Evolutionary conservation across 169 alveolate species (phyloP), one percentile per base, ranked within the genome.

Genomic region (Plasmodium malariae): DNA sequence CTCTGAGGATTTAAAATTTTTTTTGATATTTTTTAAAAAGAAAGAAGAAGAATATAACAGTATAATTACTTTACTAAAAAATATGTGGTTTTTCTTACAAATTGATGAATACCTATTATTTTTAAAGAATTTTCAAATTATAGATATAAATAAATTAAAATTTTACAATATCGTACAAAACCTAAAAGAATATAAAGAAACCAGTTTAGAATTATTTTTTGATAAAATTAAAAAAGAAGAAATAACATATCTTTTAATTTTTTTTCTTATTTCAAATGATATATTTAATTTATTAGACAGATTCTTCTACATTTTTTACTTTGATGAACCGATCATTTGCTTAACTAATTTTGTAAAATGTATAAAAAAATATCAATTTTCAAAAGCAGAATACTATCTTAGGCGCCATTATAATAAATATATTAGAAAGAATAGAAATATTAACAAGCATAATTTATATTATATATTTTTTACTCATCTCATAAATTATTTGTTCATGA

Each of bases 41-140:
- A 74, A 74, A 21, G 60, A 60, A 60, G 88, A 62, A 60, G 57
- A 37, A 74, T 74, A 74, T 74, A 45, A 32, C 5, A 40, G 28
- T 51, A 26, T 74, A 74, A 59, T 59, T 62, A 68, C 17, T 65
- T 37, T 59, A 48, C 34, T 74, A 74, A 74, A 74, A 49, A 74
- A 74, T 62, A 36, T 74, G 36, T 74, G 88, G 88, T 62, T 74
- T 9, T 74, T 36, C 45, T 12, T 74, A 60, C 88, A 74, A 60
- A 74, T 74, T 74, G 24, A 28, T 7, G 74, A 48, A n/a, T 74
- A 74, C 21, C 14, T 74, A 60, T 60, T 74, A 74, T 74, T 40
- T 43, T 54, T 74, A 54, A 62, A 45, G 17, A 14, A 62, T 60
- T 28, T 74, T 45, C 24, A 62, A 54, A 19, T 74, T n/a, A 24